Percentiles rank a stretch among this genome's conserved stretches.
Conservation (phyloP, 345 rosid species). For the Citrus unshiu region DNA sequence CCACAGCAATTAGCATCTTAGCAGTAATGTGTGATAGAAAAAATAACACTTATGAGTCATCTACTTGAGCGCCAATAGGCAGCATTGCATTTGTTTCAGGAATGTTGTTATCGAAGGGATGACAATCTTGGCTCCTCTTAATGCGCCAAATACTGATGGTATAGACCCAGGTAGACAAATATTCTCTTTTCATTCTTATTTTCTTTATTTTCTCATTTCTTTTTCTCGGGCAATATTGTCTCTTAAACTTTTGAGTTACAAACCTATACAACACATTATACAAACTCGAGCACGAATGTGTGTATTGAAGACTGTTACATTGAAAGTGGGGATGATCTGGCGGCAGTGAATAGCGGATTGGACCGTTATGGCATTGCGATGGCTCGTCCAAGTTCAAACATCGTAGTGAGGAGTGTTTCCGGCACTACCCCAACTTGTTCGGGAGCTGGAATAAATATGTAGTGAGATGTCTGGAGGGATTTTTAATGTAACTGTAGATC, state of each 20-base stretch:
- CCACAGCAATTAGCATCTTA: neutral
- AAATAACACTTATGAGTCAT: neutral
- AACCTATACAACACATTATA: neutral
- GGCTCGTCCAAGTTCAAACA: constrained; percentile 90
- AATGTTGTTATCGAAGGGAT: constrained; percentile 76
- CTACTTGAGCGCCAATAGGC: constrained; percentile 5
- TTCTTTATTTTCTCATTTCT: neutral
- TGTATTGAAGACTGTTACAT: constrained; percentile 91
- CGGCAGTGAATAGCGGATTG: constrained; percentile 95
- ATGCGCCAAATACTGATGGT: constrained; percentile 97
- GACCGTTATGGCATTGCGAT: constrained; percentile 78
- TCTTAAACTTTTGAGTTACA: neutral
- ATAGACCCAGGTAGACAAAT: constrained; percentile 72
- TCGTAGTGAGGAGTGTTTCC: constrained; percentile 60
- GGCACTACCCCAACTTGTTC: constrained; percentile 96
- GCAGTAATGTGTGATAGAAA: neutral
- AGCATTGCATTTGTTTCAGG: constrained; percentile 10
- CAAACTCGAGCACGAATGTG: constrained; percentile 85
- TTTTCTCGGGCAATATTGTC: neutral
- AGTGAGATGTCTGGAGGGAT: constrained; percentile 99
- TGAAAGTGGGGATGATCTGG: constrained; percentile 90
- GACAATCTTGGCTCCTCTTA: constrained; percentile 89
- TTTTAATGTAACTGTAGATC: constrained; percentile 58
- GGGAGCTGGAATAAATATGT: constrained; percentile 72
- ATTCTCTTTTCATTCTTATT: neutral